phyloP scores from a whole-genome alignment of 345 rosid species.

The Salix koriyanagi region DNA sequence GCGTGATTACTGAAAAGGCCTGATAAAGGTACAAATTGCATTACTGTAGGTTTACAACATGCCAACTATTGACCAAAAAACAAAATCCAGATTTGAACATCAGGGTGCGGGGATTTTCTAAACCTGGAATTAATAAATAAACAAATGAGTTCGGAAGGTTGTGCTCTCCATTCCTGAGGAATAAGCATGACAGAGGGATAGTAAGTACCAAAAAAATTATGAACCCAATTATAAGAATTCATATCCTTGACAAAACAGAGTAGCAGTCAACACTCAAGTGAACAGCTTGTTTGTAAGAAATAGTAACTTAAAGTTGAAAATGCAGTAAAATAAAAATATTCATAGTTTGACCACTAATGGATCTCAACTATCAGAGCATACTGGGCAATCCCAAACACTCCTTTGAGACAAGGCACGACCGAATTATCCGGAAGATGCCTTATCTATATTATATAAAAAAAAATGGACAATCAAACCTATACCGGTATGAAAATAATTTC shows the following conservation, averaged over 20 bases:
- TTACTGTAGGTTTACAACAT: neutral
- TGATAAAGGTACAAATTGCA: conserved; percentile 19
- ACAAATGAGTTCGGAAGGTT: conserved; percentile 49
- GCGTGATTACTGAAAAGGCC: conserved; percentile 74
- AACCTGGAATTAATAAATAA: conserved; percentile 69
- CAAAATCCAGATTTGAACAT: neutral
- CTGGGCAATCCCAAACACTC: neutral
- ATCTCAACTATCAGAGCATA: too few species aligned
- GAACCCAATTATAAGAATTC: too few species aligned
- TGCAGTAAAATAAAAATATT: neutral
- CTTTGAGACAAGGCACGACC: neutral
- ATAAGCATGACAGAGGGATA: neutral
- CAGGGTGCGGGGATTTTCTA: neutral
- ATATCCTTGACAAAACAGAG: neutral
- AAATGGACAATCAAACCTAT: neutral
- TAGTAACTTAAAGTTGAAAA: neutral
- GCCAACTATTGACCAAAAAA: neutral
- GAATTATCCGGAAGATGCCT: too few species aligned
- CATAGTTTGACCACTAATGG: neutral
- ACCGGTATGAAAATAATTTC: neutral
- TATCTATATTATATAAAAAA: too few species aligned
- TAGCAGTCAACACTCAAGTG: neutral
- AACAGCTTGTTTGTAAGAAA: neutral
- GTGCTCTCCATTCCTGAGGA: conserved; percentile 61
- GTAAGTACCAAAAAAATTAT: neutral